phyloP scores from a whole-genome alignment of 768 basidiomycete species.

The Hygrocybe punicea region DNA sequence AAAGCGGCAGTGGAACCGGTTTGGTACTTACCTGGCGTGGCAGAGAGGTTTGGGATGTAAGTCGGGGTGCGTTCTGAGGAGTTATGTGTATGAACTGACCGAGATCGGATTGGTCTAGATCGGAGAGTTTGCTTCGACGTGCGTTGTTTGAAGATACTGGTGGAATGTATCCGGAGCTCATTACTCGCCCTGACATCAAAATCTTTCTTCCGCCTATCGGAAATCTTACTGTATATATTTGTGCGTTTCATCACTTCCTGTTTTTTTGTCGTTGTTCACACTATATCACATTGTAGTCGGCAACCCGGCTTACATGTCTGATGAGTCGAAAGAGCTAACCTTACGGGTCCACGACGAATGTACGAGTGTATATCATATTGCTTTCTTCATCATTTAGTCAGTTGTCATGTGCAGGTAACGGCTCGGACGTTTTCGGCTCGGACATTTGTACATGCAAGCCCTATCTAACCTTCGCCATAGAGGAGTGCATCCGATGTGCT shows the following conservation, averaged over 20 bases:
- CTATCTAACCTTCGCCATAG: slow-evolving; percentile 88
- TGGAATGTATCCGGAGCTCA: slow-evolving; percentile 93
- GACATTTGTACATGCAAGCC: slow-evolving; percentile 93
- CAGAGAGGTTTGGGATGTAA: slow-evolving; percentile 89
- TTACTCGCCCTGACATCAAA: slow-evolving; percentile 94
- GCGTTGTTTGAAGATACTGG: slow-evolving; percentile 95
- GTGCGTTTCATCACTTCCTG: slow-evolving; percentile 36
- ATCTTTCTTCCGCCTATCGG: slow-evolving; percentile 96
- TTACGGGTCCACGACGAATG: slow-evolving; percentile 94
- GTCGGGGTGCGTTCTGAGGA: slow-evolving; percentile 25
- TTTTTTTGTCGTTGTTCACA: neutral
- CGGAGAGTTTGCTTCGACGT: slow-evolving; percentile 81
- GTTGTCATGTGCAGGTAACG: slow-evolving; percentile 58
- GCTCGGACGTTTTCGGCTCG: slow-evolving; percentile 94
- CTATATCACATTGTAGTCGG: slow-evolving; percentile 53
- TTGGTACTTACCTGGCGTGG: slow-evolving; percentile 92
- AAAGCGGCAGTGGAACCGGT: slow-evolving; percentile 97
- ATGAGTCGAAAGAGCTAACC: slow-evolving; percentile 76
- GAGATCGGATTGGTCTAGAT: slow-evolving; percentile 39
- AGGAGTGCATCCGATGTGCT: slow-evolving; percentile 83
- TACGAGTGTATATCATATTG: slow-evolving; percentile 25
- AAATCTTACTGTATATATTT: slow-evolving; percentile 86
- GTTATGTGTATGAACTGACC: neutral
- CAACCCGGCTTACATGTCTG: slow-evolving; percentile 71
- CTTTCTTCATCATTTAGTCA: neutral